These are phyloP conservation scores for Gremmenia infestans DNA, from an alignment of 2,329 filamentous ascomycete genomes.

Conservation along the genomic window DNA sequence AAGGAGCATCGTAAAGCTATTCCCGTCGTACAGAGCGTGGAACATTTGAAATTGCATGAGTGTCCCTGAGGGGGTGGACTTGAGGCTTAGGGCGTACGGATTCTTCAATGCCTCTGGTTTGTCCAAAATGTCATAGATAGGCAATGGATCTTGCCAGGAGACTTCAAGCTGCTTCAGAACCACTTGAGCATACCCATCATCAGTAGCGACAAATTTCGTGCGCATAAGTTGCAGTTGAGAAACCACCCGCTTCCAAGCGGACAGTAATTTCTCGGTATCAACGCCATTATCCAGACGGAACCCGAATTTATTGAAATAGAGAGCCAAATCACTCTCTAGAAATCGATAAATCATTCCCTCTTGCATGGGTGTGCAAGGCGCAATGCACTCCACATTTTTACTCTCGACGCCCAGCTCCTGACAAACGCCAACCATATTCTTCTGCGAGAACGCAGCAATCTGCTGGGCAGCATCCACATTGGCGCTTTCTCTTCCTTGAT, in stretches of 20 bases:
- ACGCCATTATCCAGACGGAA: conserved; percentile 47
- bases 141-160: conserved; percentile 39
- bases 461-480: conserved; percentile 34
- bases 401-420: conserved; percentile 45
- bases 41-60: conserved; percentile 66
- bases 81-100: conserved; percentile 22
- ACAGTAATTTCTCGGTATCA: conserved; percentile 43
- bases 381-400: conserved; percentile 63
- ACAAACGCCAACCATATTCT: conserved; percentile 30
- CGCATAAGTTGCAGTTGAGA: conserved; percentile 59
- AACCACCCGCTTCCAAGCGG: conserved; percentile 54
- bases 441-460: conserved; percentile 36
- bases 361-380: conserved; percentile 80
- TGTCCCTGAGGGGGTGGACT: neutral
- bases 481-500: conserved; percentile 14
- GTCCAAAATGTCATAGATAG: conserved; percentile 23
- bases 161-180: conserved; percentile 44
- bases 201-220: conserved; percentile 66
- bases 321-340: conserved; percentile 47
- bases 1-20: conserved; percentile 67
- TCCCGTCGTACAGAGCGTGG: conserved; percentile 83
- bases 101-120: conserved; percentile 23
- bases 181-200: conserved; percentile 73
- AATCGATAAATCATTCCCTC: conserved; percentile 78
- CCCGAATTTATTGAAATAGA: conserved; percentile 75